Evolutionary conservation across 805 yeast genomes (phyloP), one percentile per base, ranked within the genome.

Genomic region (Osmozyma mogii): DNA sequence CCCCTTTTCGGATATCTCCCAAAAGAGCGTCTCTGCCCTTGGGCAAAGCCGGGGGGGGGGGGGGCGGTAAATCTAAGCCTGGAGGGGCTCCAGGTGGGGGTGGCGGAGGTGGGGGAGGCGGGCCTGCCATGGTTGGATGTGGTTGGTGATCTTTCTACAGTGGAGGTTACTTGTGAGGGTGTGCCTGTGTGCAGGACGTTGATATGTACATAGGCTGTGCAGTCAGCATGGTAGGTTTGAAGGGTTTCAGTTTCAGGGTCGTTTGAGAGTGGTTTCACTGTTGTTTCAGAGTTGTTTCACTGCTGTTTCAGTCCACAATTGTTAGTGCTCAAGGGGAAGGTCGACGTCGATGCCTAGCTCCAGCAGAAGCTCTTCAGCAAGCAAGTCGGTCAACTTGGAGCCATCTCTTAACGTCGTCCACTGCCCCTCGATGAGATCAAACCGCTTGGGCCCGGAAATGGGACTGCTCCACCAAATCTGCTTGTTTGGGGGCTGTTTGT

Each of bases 381-480:
- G 38, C 31, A 61, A 42, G 10, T 51, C 53, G 9, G 66, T 58
- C 44, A 64, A 51, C 24, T 43, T 35, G 5, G 54, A 38, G 26
- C 52, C 48, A 40, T 88, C 95, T 40, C 97, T 70, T 32, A 81
- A 52, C 9, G 88, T 79, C 9, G 76, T 58, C 98, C 98, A 92
- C 32, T 66, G 61, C 3, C 82, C 83, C 24, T 73, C 68, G 24
- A 81, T 65, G 38, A 70, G 72, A 52, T 92, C 97, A 34, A 37
- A 45, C 32, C 68, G 47, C 49, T 87, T 85, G 5, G 98, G 98
- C 0, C 98, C 98, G 6, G 94, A 81, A 3, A 85, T 49, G 0
- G 99, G 99, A 25, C 95, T 82, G 35, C 94, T 75, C 30, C 89
- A 67, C 99, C 99, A 92, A 17, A 92, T 80, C 54, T 92, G 99